phyloP scores from a whole-genome alignment of 139 green algal genomes.

The Haematococcus lacustris region DNA sequence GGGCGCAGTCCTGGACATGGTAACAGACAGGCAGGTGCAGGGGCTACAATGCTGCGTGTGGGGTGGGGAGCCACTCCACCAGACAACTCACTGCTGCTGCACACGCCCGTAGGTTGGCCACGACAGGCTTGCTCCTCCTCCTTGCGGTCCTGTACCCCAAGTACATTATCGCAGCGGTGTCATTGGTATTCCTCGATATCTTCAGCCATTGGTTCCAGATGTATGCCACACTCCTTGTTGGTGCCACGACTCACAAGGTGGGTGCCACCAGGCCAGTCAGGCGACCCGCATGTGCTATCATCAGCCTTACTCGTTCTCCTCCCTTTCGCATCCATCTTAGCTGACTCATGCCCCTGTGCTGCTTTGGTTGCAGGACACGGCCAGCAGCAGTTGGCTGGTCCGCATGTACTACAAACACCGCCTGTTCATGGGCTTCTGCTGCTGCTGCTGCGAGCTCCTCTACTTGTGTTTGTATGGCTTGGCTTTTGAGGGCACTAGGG shows the following conservation, averaged over 20 bases:
- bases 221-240: slow-evolving; percentile 64
- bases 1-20: slow-evolving; percentile 93
- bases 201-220: slow-evolving; percentile 92
- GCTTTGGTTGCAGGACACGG: slow-evolving; percentile 12
- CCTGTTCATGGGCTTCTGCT: slow-evolving; percentile 96
- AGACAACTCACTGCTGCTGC: not conserved
- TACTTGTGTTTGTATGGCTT: slow-evolving; percentile 14
- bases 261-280: not conserved
- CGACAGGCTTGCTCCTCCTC: slow-evolving; percentile 75
- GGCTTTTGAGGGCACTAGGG: not conserved
- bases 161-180: slow-evolving; percentile 44
- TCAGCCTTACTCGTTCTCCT: too few species aligned
- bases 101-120: slow-evolving; percentile 61
- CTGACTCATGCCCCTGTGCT: too few species aligned
- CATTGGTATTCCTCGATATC: slow-evolving; percentile 86
- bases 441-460: slow-evolving; percentile 72
- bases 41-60: not conserved
- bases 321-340: too few species aligned
- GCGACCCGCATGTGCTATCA: not conserved
- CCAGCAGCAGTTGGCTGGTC: slow-evolving; percentile 54
- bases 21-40: slow-evolving; percentile 79
- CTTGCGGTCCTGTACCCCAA: slow-evolving; percentile 58
- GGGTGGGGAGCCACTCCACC: not conserved
- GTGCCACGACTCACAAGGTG: slow-evolving; percentile 74
- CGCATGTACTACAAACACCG: slow-evolving; percentile 83